A percentile compares a stretch with the other conserved stretches of the same genome.
Evolutionary conservation across 768 basidiomycete species (phyloP).

Genomic region (Lactifluus echinatus): DNA sequence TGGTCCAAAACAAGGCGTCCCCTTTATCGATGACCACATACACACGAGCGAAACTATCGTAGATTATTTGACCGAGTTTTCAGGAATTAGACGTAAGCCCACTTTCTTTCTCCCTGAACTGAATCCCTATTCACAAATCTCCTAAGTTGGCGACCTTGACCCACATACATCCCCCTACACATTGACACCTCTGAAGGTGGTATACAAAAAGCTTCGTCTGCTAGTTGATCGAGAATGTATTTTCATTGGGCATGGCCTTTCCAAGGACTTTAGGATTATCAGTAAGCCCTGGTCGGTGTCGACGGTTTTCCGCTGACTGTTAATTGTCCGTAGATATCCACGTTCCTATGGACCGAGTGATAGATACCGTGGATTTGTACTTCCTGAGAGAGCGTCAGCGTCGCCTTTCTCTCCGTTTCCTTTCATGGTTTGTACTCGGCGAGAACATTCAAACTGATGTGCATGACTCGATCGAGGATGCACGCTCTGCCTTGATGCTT

Average conservation of each 20-base stretch:
- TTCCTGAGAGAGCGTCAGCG: slow-evolving; percentile 75
- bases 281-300: slow-evolving; percentile 44
- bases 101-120: not conserved
- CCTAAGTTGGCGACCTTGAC: slow-evolving; percentile 84
- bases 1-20: slow-evolving; percentile 69
- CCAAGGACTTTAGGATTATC: slow-evolving; percentile 97
- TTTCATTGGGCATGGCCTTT: slow-evolving; percentile 94
- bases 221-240: slow-evolving; percentile 93
- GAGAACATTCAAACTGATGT: slow-evolving; percentile 89
- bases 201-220: slow-evolving; percentile 92
- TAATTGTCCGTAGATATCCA: slow-evolving; percentile 62
- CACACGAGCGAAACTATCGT: slow-evolving; percentile 93
- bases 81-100: slow-evolving; percentile 81
- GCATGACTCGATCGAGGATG: slow-evolving; percentile 99
- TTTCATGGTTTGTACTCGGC: slow-evolving; percentile 89
- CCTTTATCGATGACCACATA: slow-evolving; percentile 98
- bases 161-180: slow-evolving; percentile 76
- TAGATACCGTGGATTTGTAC: slow-evolving; percentile 97
- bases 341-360: slow-evolving; percentile 90
- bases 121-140: slow-evolving; percentile 6
- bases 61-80: slow-evolving; percentile 95
- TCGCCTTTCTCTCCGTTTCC: slow-evolving; percentile 83
- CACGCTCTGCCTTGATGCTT: slow-evolving; percentile 72
- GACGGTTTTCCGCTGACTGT: not conserved
- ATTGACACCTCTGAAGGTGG: slow-evolving; percentile 91